Percentiles rank a stretch among this genome's conserved stretches.
Conservation (phyloP, 2,329 filamentous ascomycete species). For the Cladosporium colombiae region DNA sequence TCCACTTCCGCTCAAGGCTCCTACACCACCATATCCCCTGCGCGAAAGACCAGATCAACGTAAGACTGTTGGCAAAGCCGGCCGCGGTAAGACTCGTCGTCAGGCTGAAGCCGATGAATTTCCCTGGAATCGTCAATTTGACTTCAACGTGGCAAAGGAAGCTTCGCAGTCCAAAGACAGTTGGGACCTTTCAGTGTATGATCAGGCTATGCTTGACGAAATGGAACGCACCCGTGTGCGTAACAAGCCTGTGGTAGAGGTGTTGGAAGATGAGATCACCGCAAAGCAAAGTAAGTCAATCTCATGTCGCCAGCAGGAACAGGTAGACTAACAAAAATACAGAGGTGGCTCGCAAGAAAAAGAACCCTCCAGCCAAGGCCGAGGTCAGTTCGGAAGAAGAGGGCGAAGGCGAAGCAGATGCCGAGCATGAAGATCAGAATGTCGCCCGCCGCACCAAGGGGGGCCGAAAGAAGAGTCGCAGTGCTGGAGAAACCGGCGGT, state of each 20-base stretch:
- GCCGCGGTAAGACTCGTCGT: conserved; percentile 26
- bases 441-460: neutral
- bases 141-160: conserved; percentile 30
- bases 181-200: conserved; percentile 37
- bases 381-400: conserved; percentile 23
- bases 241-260: conserved; percentile 31
- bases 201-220: conserved; percentile 27
- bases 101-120: conserved; percentile 32
- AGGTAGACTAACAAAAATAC: neutral
- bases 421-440: conserved; percentile 6
- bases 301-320: neutral
- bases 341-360: conserved; percentile 28
- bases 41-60: conserved; percentile 20
- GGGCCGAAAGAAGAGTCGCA: conserved; percentile 27
- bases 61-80: conserved; percentile 26
- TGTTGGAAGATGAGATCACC: conserved; percentile 30
- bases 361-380: conserved; percentile 23
- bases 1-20: conserved; percentile 1
- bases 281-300: conserved; percentile 33
- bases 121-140: conserved; percentile 36
- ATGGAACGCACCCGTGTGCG: conserved; percentile 31
- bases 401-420: conserved; percentile 19
- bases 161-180: conserved; percentile 27
- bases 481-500: conserved; percentile 22
- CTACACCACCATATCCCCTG: conserved; percentile 22